These are phyloP conservation scores for Ustulina deusta DNA, from an alignment of 2,329 filamentous ascomycete genomes.

Conservation along the genomic window DNA sequence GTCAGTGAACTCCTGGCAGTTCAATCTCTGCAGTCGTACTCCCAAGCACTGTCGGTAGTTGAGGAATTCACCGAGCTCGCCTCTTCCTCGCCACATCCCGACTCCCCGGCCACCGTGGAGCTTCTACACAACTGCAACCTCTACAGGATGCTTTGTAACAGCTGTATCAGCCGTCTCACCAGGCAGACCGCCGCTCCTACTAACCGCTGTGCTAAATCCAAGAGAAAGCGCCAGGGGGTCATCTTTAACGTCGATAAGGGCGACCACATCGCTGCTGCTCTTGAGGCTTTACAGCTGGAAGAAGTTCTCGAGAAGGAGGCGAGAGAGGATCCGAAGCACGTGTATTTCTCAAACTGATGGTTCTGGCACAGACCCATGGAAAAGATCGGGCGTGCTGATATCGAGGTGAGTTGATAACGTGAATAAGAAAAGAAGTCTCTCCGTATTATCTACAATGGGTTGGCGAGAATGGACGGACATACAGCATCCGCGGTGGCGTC, in stretches of 20 bases:
- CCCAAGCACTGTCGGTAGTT: background rate
- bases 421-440: no score
- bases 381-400: background rate
- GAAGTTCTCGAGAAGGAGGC: constrained; percentile 19
- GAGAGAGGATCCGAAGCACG: background rate
- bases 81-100: background rate
- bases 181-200: background rate
- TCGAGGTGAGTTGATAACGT: background rate
- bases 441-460: no score
- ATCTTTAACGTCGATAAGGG: constrained; percentile 19
- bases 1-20: background rate
- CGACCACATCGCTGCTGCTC: constrained; percentile 11
- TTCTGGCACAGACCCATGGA: no score
- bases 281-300: constrained; percentile 24
- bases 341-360: background rate
- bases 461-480: background rate
- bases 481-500: background rate
- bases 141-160: background rate
- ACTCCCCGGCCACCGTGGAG: background rate
- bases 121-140: background rate
- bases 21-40: constrained; percentile 17
- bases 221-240: background rate
- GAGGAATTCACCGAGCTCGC: constrained; percentile 20
- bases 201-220: background rate
- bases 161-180: background rate